Percentiles rank a stretch among this genome's conserved stretches.
Conservation (phyloP, 2,329 filamentous ascomycete genomes). For the Aspergillus calidoustus region DNA sequence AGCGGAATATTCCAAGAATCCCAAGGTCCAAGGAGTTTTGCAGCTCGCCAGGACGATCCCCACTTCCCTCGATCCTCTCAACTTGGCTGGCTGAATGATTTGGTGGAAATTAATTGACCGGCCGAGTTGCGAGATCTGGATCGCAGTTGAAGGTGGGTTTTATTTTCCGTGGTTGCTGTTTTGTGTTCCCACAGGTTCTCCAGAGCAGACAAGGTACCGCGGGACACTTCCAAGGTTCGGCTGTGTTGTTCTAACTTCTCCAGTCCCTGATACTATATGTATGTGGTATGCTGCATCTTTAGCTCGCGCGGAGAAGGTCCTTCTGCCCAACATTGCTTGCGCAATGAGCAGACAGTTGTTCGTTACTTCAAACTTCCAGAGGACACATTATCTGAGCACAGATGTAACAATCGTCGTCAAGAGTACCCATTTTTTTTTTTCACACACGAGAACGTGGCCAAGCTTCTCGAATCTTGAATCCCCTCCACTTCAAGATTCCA, state of each 20-base stretch:
- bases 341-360: background rate
- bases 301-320: background rate
- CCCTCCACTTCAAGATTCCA: background rate
- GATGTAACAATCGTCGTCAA: background rate
- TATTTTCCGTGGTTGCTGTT: conserved; percentile 7
- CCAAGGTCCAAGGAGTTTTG: conserved; percentile 6
- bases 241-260: too few species aligned
- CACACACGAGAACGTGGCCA: background rate
- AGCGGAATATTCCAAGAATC: conserved; percentile 13
- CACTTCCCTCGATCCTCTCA: conserved; percentile 15
- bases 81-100: conserved; percentile 18
- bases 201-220: background rate
- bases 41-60: conserved; percentile 8
- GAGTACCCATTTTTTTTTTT: background rate
- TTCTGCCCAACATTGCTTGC: background rate
- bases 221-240: conserved; percentile 7
- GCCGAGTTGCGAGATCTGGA: conserved; percentile 9
- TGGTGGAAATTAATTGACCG: background rate
- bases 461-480: background rate
- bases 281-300: background rate
- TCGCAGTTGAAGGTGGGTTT: conserved; percentile 11
- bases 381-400: background rate
- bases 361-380: background rate
- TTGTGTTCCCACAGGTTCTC: conserved; percentile 6
- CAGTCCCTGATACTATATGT: too few species aligned